Evolutionary conservation across 306 rosid species (phyloP).

Genomic region (Medicago arabica): DNA sequence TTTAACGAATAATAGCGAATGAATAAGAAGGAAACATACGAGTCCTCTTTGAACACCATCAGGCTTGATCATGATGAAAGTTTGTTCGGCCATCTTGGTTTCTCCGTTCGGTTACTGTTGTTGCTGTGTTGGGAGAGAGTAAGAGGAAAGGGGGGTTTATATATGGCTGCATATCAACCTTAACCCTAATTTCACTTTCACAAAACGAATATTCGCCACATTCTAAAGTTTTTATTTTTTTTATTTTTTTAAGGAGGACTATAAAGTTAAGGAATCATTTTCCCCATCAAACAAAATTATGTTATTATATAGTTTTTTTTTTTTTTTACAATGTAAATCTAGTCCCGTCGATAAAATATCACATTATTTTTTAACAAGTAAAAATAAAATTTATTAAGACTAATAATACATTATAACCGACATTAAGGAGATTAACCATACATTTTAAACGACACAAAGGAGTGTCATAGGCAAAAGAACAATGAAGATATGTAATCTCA

Average conservation of each 20-base stretch:
- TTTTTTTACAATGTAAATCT: no score
- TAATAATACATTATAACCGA: no score
- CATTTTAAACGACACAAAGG: no score
- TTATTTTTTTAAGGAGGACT: background rate
- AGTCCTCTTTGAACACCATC: slow-evolving; percentile 95
- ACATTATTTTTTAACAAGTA: no score
- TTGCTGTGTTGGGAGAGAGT: background rate
- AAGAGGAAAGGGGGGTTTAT: slow-evolving; percentile 31
- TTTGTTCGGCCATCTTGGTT: slow-evolving; percentile 67
- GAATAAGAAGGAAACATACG: slow-evolving; percentile 42
- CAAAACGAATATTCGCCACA: slow-evolving; percentile 42
- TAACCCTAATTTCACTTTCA: slow-evolving; percentile 34
- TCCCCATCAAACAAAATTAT: background rate
- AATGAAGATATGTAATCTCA: no score
- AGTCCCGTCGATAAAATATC: no score
- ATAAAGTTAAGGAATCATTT: background rate
- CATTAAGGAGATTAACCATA: no score
- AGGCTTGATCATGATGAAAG: slow-evolving; percentile 92
- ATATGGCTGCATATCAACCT: slow-evolving; percentile 27
- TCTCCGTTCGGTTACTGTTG: background rate
- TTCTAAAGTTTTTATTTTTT: no score
- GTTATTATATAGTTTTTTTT: no score
- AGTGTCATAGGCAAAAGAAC: no score
- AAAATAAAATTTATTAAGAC: no score
- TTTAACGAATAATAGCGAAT: background rate